Evolutionary conservation across 352 stramenopile species (phyloP).

Genomic region (Pythium chondricola): DNA sequence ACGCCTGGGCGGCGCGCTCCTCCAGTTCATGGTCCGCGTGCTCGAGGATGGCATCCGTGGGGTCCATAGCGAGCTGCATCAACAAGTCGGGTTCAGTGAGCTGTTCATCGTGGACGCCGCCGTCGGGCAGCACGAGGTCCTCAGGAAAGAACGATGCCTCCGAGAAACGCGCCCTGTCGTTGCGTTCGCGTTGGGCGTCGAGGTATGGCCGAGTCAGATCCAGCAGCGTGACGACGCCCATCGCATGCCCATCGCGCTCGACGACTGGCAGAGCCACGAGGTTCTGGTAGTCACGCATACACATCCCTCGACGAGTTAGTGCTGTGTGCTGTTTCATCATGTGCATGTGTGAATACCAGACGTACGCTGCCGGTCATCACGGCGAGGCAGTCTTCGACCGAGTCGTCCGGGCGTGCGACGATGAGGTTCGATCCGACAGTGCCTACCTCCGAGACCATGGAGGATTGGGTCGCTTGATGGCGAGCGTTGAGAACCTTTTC

Average conservation of each 20-base stretch:
- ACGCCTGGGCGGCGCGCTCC: slow-evolving; percentile 37
- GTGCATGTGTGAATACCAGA: not conserved
- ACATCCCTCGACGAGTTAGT: not conserved
- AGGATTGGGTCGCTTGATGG: slow-evolving; percentile 21
- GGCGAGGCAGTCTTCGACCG: slow-evolving; percentile 31
- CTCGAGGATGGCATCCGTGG: slow-evolving; percentile 8
- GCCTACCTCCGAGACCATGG: slow-evolving; percentile 30
- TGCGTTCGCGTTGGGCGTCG: slow-evolving; percentile 8
- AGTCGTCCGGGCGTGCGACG: slow-evolving; percentile 31
- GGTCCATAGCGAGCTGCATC: slow-evolving; percentile 9
- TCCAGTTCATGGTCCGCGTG: slow-evolving; percentile 32
- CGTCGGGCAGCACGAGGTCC: slow-evolving; percentile 18
- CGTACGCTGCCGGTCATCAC: slow-evolving; percentile 33
- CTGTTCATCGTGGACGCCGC: slow-evolving; percentile 28
- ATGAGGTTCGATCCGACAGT: slow-evolving; percentile 30
- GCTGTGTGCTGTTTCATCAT: not conserved
- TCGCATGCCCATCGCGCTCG: slow-evolving; percentile 25
- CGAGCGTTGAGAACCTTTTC: slow-evolving; percentile 31
- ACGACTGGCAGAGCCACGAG: slow-evolving; percentile 31
- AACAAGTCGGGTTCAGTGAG: slow-evolving; percentile 7
- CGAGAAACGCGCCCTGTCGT: slow-evolving; percentile 14
- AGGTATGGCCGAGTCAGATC: slow-evolving; percentile 33
- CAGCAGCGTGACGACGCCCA: slow-evolving; percentile 29
- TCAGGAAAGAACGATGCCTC: slow-evolving; percentile 30
- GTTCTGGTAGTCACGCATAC: slow-evolving; percentile 18